Evolutionary conservation across 2,329 filamentous ascomycete genomes (phyloP), one percentile per base, ranked within the genome.

Genomic region (Talaromyces sp.): DNA sequence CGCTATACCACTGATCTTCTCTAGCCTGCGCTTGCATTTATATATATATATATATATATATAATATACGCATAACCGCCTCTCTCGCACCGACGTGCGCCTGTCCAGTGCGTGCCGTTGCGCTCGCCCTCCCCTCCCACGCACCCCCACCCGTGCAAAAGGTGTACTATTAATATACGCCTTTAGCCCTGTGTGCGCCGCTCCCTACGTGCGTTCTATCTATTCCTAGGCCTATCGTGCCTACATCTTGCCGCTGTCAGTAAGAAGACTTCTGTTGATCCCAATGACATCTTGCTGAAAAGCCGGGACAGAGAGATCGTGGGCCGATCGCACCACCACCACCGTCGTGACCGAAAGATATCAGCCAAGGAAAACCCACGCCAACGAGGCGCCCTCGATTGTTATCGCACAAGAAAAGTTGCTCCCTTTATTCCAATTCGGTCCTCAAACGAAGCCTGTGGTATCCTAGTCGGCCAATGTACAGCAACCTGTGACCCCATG

Each of bases 401-500:
- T 27, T 27, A 23, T n/a, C 36, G 36, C 36, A n/a, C 36, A 40
- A n/a, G 3, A 5, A 40, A 5, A n/a, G 36, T 40, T 40, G 36
- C 44, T 47, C 6, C 42, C 7, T 47, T n/a, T 23, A 23, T 12
- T 47, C n/a, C 23, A 47, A 18, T 47, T 18, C 23, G 18, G 8
- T 14, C 9, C 8, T 27, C 23, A 10, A 8, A 27, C 30, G 31
- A 9, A n/a, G 16, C 50, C 50, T 8, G 50, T 18, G 27, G 27
- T 23, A n/a, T 53, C 33, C 61, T 31, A 60, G 64, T 72, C 67
- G 69, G 74, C 69, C 70, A 71, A 75, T 76, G 73, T 75, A 71
- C 70, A 67, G 73, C 68, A 68, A 59, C 65, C 69, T 60, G 23
- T 47, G 23, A 27, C 74, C 74, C 74, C 73, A 76, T 76, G 75